phyloP scores from a whole-genome alignment of 2,329 filamentous ascomycete genomes.

The Purpureocillium takamizusanense region DNA sequence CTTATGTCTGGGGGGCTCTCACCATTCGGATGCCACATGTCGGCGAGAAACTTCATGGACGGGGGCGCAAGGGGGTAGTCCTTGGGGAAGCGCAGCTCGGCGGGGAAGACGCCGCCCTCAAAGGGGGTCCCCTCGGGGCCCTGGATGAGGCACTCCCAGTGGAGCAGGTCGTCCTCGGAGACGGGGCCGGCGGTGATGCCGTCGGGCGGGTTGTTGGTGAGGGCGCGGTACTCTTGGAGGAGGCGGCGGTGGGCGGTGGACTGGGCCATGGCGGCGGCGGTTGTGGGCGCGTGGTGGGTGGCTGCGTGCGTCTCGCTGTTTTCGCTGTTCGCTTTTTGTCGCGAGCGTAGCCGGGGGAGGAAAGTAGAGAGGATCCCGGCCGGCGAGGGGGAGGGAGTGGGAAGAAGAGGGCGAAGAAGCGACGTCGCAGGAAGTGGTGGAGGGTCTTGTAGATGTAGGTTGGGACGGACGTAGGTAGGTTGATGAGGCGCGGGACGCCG shows the following conservation, averaged over 20 bases:
- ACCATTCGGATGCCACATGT: constrained; percentile 98
- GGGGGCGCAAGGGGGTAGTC: constrained; percentile 96
- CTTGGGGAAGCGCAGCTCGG: constrained; percentile 87
- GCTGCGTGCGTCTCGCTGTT: too few species aligned
- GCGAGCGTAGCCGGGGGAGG: too few species aligned
- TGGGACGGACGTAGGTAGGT: too few species aligned
- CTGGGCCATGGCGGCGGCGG: constrained; percentile 36
- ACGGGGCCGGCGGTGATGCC: constrained; percentile 93
- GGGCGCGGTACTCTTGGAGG: constrained; percentile 90
- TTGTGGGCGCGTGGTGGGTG: background rate
- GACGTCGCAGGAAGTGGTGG: too few species aligned
- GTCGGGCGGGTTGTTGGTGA: constrained; percentile 92
- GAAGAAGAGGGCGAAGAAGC: too few species aligned
- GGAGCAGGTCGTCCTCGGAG: constrained; percentile 87
- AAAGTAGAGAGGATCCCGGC: too few species aligned
- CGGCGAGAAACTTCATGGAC: constrained; percentile 89
- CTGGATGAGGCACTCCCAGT: constrained; percentile 95
- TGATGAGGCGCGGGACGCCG: too few species aligned
- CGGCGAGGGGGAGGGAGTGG: too few species aligned
- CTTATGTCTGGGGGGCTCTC: too few species aligned
- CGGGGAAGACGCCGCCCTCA: constrained; percentile 90
- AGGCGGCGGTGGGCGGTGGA: constrained; percentile 68
- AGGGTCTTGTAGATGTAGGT: too few species aligned
- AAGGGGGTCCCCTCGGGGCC: constrained; percentile 94
- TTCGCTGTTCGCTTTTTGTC: too few species aligned